These are phyloP conservation scores for Starmerella cellae DNA, from an alignment of 805 yeast genomes.

Conservation along the genomic window DNA sequence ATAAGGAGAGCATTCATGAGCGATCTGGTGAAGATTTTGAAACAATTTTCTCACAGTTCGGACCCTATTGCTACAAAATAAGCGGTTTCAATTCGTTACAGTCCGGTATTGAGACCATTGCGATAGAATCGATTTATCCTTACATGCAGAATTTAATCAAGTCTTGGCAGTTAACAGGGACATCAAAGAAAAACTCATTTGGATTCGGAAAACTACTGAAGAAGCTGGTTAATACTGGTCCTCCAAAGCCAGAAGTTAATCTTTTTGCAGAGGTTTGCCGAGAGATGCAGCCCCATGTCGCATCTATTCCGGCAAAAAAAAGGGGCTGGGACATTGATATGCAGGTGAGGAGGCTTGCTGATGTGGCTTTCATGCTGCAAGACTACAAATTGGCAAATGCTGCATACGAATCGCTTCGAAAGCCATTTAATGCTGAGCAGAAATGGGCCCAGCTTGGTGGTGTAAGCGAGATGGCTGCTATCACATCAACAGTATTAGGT, in stretches of 20 bases:
- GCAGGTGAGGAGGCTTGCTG: constrained; percentile 69
- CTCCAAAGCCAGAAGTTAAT: constrained; percentile 17
- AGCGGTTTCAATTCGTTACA: constrained; percentile 32
- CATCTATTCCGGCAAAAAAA: constrained; percentile 13
- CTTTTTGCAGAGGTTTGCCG: constrained; percentile 11
- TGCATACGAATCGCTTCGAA: constrained; percentile 67
- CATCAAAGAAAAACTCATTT: background rate
- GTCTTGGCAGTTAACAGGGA: constrained; percentile 37
- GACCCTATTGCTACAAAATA: constrained; percentile 26
- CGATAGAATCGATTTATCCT: constrained; percentile 47
- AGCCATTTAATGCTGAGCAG: constrained; percentile 63
- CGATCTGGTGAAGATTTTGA: constrained; percentile 8
- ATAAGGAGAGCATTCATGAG: background rate
- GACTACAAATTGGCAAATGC: constrained; percentile 76
- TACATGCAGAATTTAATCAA: constrained; percentile 75
- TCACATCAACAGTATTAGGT: constrained; percentile 43
- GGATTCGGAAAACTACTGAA: constrained; percentile 18
- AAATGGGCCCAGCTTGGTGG: constrained; percentile 75
- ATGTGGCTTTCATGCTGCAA: constrained; percentile 81
- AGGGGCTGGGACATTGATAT: constrained; percentile 37
- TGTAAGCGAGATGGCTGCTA: constrained; percentile 76
- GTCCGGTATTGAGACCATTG: constrained; percentile 35
- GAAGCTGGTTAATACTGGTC: constrained; percentile 15
- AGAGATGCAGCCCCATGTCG: constrained; percentile 19
- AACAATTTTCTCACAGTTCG: constrained; percentile 19